phyloP scores from a whole-genome alignment of 441 rosid species.

The Eutrema salsugineum region DNA sequence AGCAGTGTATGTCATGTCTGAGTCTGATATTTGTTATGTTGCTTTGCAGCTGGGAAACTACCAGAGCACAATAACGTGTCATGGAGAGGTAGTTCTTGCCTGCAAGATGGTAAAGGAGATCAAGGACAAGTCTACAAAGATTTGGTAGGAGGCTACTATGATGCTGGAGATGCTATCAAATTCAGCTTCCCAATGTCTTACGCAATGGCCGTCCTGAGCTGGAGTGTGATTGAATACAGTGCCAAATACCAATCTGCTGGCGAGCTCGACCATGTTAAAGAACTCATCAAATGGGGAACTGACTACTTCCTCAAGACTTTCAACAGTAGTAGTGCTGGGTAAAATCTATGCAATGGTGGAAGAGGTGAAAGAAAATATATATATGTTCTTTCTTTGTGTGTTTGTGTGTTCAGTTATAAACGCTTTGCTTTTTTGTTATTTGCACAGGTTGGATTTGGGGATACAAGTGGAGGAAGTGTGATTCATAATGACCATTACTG shows the following conservation, averaged over 20 bases:
- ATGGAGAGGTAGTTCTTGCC: constrained; percentile 81
- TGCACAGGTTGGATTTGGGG: constrained; percentile 68
- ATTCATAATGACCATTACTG: constrained; percentile 71
- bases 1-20: not conserved
- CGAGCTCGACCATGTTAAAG: constrained; percentile 79
- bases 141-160: constrained; percentile 82
- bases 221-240: constrained; percentile 98
- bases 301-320: constrained; percentile 81
- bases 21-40: not conserved
- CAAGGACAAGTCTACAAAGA: constrained; percentile 42
- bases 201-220: constrained; percentile 90
- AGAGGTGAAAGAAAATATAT: constrained; percentile 38
- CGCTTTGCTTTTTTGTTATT: not conserved
- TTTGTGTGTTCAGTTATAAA: not conserved
- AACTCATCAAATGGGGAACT: constrained; percentile 71
- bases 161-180: constrained; percentile 95
- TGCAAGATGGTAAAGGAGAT: constrained; percentile 62
- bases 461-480: constrained; percentile 57
- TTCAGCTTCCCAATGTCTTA: constrained; percentile 78
- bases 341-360: constrained; percentile 43
- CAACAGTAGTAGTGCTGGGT: constrained; percentile 62
- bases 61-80: constrained; percentile 73
- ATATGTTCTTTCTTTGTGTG: too few relatives aligned
- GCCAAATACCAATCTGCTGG: constrained; percentile 84
- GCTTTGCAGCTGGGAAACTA: constrained; percentile 71